Evolutionary conservation across 129 eudicot species (phyloP).

Genomic region (Escallonia herrerae): DNA sequence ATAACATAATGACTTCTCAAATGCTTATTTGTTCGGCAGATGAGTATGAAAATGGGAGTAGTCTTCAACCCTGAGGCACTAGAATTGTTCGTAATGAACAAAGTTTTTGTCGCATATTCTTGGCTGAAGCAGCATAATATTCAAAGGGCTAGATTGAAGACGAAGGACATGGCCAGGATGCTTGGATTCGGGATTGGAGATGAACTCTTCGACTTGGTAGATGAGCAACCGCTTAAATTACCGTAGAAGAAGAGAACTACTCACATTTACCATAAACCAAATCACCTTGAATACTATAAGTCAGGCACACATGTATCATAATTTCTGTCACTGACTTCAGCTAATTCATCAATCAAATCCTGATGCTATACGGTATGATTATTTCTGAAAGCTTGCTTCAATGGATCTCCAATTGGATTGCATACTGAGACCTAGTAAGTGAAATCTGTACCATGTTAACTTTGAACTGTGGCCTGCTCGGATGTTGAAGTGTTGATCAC

Average conservation of each 20-base stretch:
- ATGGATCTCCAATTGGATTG: too few relatives aligned
- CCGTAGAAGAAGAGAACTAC: not conserved
- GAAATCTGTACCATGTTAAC: too few relatives aligned
- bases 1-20: not conserved
- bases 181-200: conserved; percentile 95
- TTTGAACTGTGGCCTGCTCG: too few relatives aligned
- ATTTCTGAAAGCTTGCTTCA: too few relatives aligned
- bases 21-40: conserved; percentile 32
- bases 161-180: conserved; percentile 92
- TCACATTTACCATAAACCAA: not conserved
- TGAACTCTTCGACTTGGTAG: conserved; percentile 79
- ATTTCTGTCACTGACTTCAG: too few relatives aligned
- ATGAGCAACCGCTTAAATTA: conserved; percentile 22
- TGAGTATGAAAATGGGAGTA: conserved; percentile 86
- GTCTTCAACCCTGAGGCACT: conserved; percentile 92
- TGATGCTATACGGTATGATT: too few relatives aligned
- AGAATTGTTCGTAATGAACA: conserved; percentile 81
- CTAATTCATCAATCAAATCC: too few relatives aligned
- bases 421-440: too few relatives aligned
- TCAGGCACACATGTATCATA: not conserved
- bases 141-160: conserved; percentile 73
- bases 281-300: not conserved
- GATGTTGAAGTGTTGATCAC: too few relatives aligned
- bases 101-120: conserved; percentile 68
- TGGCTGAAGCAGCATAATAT: conserved; percentile 76